Evolutionary conservation across 164 flowering plant species (phyloP), one percentile per base, ranked within the genome.

Genomic region (Echeveria elegans): DNA sequence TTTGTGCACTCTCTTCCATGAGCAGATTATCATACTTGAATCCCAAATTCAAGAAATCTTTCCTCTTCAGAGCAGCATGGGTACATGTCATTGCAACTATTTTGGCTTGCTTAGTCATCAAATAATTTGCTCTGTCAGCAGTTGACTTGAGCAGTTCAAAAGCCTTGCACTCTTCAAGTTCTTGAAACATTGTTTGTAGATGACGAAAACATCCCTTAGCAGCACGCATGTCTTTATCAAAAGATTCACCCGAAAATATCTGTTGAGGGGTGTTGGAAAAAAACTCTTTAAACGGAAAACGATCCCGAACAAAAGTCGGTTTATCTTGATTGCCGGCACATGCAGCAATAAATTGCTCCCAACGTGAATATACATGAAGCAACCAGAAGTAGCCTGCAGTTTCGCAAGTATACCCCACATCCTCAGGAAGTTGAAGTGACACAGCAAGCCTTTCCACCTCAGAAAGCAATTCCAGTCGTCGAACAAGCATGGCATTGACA

Each of bases 71-170:
- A 36, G 99, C 99, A 28, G 99, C 99, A 79, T 94, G 99, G 45
- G 99, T 94, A 77, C 99, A 94, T 47, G 99, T 91, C 99, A 94
- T 94, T 50, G 99, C 99, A 59, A 94, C 99, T 76, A 94, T 89
- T 77, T 94, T 94, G 45, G 97, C 97, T 70, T 94, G 99, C 75
- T 94, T 94, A 24, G 96, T 94, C 97, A 91, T 94, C 40, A 94
- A 77, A 75, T 94, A 89, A 75, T 94, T 91, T 73, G 99, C 92
- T 63, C 99, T 82, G 74, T 94, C 99, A 71, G 89, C 97, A 2
- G 96, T 92, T 59, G 97, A 89, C 79, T 94, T 94, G 41, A 94
- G 90, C 74, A 94, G 78, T 71, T 94, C 99, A 86, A 94, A 94
- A 45, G 99, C 99, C 81, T 95, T 78, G 59, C 99, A 94, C 70